Percentiles rank a stretch among this genome's conserved stretches.
These are phyloP conservation scores for Hemisphaericaspora xylofermentans DNA, from an alignment of 1,139 yeast genomes.

Conservation along the genomic window DNA sequence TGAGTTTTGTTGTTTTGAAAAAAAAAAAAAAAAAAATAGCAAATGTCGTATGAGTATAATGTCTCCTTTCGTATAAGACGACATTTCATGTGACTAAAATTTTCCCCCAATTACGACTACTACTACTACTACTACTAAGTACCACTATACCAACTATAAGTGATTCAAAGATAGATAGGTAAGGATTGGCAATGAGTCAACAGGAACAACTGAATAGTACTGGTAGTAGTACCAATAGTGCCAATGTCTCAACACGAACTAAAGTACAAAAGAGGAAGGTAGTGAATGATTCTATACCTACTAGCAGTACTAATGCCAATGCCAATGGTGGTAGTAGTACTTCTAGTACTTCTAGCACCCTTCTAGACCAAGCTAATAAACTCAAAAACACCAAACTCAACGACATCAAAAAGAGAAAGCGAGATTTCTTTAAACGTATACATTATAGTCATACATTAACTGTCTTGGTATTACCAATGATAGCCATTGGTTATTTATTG, in stretches of 20 bases:
- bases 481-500: conserved; percentile 25
- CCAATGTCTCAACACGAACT: conserved; percentile 3
- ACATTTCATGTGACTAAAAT: too few species aligned
- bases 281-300: conserved; percentile 6
- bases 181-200: too few species aligned
- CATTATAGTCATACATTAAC: conserved; percentile 34
- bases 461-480: conserved; percentile 31
- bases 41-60: too few species aligned
- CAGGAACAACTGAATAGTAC: too few species aligned
- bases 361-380: conserved; percentile 14
- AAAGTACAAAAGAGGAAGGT: conserved; percentile 23
- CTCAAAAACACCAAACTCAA: conserved; percentile 18
- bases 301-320: neutral
- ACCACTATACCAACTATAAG: too few species aligned
- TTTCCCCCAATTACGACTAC: too few species aligned
- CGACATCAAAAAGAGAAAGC: conserved; percentile 30
- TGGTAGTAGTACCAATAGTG: too few species aligned
- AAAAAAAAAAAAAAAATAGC: too few species aligned
- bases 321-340: neutral
- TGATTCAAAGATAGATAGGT: too few species aligned
- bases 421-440: conserved; percentile 34
- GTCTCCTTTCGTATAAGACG: too few species aligned
- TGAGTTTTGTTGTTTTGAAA: too few species aligned
- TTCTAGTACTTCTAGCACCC: conserved; percentile 6
- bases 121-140: too few species aligned